phyloP scores from a whole-genome alignment of 2,329 filamentous ascomycete genomes.

The Calonectria leucothoes region DNA sequence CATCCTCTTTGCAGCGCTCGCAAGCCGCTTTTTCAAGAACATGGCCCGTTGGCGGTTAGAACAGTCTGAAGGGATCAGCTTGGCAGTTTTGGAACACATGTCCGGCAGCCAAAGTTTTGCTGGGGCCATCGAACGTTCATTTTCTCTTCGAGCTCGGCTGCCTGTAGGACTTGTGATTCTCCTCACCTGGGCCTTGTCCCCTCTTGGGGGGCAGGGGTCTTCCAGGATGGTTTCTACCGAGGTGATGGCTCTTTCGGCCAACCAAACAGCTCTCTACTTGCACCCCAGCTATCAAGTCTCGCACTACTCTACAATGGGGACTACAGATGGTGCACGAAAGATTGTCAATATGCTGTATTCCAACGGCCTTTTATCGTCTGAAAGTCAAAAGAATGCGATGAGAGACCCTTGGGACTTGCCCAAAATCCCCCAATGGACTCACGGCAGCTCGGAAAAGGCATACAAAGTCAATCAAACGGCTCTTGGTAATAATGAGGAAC shows the following conservation, averaged over 20 bases:
- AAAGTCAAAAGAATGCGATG: constrained; percentile 5
- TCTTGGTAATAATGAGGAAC: too few species aligned
- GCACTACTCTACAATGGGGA: background rate
- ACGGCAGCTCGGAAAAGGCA: background rate
- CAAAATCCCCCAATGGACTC: constrained; percentile 15
- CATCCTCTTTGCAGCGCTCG: constrained; percentile 17
- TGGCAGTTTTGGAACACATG: constrained; percentile 18
- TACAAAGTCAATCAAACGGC: too few species aligned
- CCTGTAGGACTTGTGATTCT: background rate
- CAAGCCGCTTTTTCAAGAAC: constrained; percentile 17
- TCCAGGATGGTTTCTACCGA: background rate
- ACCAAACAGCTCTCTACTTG: background rate
- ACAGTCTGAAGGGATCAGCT: background rate
- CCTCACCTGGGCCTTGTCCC: constrained; percentile 11
- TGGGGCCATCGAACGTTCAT: constrained; percentile 9
- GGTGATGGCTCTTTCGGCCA: too few species aligned
- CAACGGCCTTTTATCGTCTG: constrained; percentile 7
- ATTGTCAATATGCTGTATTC: constrained; percentile 4
- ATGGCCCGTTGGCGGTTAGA: constrained; percentile 20
- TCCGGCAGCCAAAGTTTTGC: constrained; percentile 24
- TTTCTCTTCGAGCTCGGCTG: background rate
- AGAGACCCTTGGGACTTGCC: constrained; percentile 16
- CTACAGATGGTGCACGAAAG: background rate
- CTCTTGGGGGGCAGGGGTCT: constrained; percentile 13
- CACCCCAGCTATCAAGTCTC: constrained; percentile 8